These are phyloP conservation scores for Wickerhamiella pararugosa DNA, from an alignment of 1,139 yeast species.

Conservation along the genomic window DNA sequence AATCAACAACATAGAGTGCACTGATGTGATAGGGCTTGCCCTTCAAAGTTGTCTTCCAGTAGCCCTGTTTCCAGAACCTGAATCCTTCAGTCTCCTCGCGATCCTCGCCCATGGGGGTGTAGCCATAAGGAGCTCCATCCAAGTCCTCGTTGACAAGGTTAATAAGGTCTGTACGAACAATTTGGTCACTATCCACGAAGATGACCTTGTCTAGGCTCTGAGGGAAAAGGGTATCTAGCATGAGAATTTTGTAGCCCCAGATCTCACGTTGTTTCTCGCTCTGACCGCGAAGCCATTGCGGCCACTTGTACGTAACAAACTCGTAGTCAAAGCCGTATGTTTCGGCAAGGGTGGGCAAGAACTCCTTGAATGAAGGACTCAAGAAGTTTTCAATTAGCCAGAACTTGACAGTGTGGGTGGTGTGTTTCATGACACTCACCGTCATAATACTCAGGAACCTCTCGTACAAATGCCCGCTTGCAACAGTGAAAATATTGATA, in stretches of 20 bases:
- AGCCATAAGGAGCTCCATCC: constrained; percentile 70
- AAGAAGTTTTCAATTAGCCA: constrained; percentile 77
- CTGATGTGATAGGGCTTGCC: constrained; percentile 64
- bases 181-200: constrained; percentile 77
- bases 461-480: constrained; percentile 70
- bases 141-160: constrained; percentile 53
- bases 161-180: constrained; percentile 56
- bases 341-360: constrained; percentile 48
- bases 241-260: constrained; percentile 80
- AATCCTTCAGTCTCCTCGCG: constrained; percentile 69
- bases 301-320: constrained; percentile 78
- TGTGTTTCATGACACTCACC: constrained; percentile 51
- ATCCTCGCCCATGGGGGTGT: constrained; percentile 79
- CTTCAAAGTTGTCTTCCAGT: constrained; percentile 58
- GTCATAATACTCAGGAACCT: constrained; percentile 63
- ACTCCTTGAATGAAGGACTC: constrained; percentile 49
- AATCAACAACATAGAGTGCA: constrained; percentile 71
- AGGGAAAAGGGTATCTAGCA: constrained; percentile 79
- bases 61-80: constrained; percentile 88
- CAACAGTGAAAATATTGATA: constrained; percentile 69
- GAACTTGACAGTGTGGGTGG: constrained; percentile 53
- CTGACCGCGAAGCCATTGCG: constrained; percentile 71
- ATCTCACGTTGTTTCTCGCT: constrained; percentile 60
- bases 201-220: constrained; percentile 56
- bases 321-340: constrained; percentile 50